Evolutionary conservation across 495 filamentous ascomycete species (phyloP), one percentile per base, ranked within the genome.

Genomic region (Copromyces sp.): DNA sequence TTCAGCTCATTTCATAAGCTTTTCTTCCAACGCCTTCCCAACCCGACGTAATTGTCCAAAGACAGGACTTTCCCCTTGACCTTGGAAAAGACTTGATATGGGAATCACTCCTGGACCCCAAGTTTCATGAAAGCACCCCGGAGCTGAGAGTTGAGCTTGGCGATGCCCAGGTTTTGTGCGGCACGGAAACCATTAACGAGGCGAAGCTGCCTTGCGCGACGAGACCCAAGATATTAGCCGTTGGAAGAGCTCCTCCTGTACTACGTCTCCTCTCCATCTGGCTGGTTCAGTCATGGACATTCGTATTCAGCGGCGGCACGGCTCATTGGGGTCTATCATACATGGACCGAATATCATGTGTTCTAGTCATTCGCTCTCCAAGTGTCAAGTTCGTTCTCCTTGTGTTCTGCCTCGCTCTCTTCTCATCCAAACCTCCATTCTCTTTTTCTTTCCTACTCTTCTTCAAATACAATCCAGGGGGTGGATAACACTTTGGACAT

Each of bases 401-500:
- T 47, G 44, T 47, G 44, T 53, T 20, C 9, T 12, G 20, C 9
- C 11, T n/a, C 20, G n/a, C 9, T 20, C 44, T 47, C 42, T 47
- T 24, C 20, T 47, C 44, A 12, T 24, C 44, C 35, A 37, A 37
- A 37, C 35, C 35, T 37, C 35, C 44, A 47, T n/a, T 24, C 1
- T 20, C 45, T 24, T 24, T 12, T n/a, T 24, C 5, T 53, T 47
- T 11, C n/a, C 9, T n/a, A 0, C 8, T 47, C n/a, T 47, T 9
- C 16, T 24, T 24, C 45, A 53, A 53, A 24, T 9, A 80, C 73
- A 80, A 77, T 71, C 70, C 78, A n/a, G 72, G 77, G 9, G 72
- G 71, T 4, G 24, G 68, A 3, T 75, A 70, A 53, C 35, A 74
- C 80, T 7, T 74, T 74, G 70, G 77, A 83, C 70, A 80, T 83